A percentile compares a stretch with the other conserved stretches of the same genome.
These are phyloP conservation scores for Tetrastigma voinierianum DNA, from an alignment of 164 flowering plant species.

Conservation along the genomic window DNA sequence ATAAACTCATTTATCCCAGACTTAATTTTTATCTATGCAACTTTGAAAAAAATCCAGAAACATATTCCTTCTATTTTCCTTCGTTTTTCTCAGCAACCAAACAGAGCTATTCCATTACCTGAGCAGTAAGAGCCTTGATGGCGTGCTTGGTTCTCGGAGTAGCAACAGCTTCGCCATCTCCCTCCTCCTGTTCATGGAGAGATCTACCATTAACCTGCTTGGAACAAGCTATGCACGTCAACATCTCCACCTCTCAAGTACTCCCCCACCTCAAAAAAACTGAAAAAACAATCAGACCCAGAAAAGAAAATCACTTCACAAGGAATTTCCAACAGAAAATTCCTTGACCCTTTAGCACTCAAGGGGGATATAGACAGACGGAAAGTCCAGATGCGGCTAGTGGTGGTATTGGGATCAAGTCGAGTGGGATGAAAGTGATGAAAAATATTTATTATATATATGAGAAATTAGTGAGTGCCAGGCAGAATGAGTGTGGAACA, in stretches of 20 bases:
- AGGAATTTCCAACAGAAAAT: too few relatives aligned
- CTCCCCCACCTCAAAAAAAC: background rate
- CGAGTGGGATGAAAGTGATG: too few relatives aligned
- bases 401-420: too few relatives aligned
- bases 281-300: background rate
- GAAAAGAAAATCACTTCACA: background rate
- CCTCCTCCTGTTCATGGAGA: slow-evolving; percentile 38
- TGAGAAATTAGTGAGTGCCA: too few relatives aligned
- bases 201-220: slow-evolving; percentile 68
- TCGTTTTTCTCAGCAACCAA: slow-evolving; percentile 11
- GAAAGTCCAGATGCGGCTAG: too few relatives aligned
- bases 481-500: too few relatives aligned
- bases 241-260: slow-evolving; percentile 37
- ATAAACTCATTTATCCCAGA: too few relatives aligned
- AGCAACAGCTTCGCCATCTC: slow-evolving; percentile 26
- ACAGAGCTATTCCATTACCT: slow-evolving; percentile 33
- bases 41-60: background rate
- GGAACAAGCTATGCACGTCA: slow-evolving; percentile 89
- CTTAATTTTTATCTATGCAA: too few relatives aligned
- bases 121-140: slow-evolving; percentile 69
- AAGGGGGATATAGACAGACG: too few relatives aligned
- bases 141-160: slow-evolving; percentile 67
- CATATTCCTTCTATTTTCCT: background rate
- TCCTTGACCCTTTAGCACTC: too few relatives aligned
- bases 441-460: too few relatives aligned